Percentiles rank a stretch among this genome's conserved stretches.
These are phyloP conservation scores for Phylloporus rhodoxanthus DNA, from an alignment of 768 basidiomycete species.

Conservation along the genomic window DNA sequence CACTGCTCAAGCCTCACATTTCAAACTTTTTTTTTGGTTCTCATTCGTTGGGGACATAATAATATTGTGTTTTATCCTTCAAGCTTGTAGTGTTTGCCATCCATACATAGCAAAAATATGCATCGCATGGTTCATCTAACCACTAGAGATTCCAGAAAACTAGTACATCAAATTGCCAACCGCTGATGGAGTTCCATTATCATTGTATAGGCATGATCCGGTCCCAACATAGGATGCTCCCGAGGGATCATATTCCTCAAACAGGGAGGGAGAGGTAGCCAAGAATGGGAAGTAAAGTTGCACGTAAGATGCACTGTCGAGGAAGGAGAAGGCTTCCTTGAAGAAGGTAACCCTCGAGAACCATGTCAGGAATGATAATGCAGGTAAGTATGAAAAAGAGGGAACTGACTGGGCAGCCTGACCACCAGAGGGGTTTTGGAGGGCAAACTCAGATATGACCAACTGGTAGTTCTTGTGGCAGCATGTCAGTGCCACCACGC, in stretches of 20 bases:
- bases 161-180: constrained; percentile 24
- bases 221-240: constrained; percentile 20
- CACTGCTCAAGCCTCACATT: no score
- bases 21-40: no score
- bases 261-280: constrained; percentile 28
- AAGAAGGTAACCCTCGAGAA: constrained; percentile 29
- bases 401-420: constrained; percentile 26
- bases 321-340: constrained; percentile 31
- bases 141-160: not conserved
- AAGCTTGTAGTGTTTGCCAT: not conserved
- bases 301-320: constrained; percentile 29
- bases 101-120: not conserved
- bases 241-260: constrained; percentile 13
- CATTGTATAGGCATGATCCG: constrained; percentile 30
- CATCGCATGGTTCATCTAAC: not conserved
- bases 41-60: no score
- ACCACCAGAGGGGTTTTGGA: constrained; percentile 27
- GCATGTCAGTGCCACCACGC: constrained; percentile 2
- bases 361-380: constrained; percentile 1
- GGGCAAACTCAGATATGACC: constrained; percentile 32
- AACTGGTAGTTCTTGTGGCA: constrained; percentile 16
- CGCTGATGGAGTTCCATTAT: constrained; percentile 24
- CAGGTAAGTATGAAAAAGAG: not conserved
- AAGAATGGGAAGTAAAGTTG: constrained; percentile 35
- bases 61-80: not conserved